Conservation (phyloP, 176 grass and related monocot genomes). For the Oryza punctata region DNA sequence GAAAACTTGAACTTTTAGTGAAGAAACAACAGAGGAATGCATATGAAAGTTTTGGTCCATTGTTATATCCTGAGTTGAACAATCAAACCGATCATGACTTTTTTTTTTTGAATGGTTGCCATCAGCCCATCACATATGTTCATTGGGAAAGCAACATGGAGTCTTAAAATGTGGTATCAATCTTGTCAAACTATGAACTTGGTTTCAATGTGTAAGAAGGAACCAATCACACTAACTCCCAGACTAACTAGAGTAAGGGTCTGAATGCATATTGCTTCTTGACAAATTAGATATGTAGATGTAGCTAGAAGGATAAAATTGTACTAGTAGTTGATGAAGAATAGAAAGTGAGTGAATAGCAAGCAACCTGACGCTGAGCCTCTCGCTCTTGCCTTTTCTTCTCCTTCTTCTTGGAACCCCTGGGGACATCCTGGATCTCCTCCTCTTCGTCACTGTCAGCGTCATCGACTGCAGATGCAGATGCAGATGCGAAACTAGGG, state of each 20-base stretch:
- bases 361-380: conserved; percentile 59
- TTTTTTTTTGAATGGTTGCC: neutral
- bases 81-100: neutral
- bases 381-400: conserved; percentile 89
- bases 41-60: neutral
- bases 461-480: conserved; percentile 21
- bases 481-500: neutral
- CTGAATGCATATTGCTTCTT: no score
- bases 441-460: conserved; percentile 65
- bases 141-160: neutral
- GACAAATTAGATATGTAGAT: no score
- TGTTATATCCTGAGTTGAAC: neutral
- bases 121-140: neutral
- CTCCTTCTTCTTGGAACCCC: conserved; percentile 79
- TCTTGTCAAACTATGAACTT: neutral
- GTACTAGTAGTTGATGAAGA: neutral
- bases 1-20: neutral
- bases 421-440: conserved; percentile 54
- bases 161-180: neutral
- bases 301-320: neutral
- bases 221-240: neutral
- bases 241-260: neutral
- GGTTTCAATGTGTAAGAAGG: neutral
- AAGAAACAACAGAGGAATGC: neutral
- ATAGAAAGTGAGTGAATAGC: neutral